Percentiles rank a stretch among this genome's conserved stretches.
These are phyloP conservation scores for Fusarium newnesense DNA, from an alignment of 2,329 filamentous ascomycete species.

Conservation along the genomic window DNA sequence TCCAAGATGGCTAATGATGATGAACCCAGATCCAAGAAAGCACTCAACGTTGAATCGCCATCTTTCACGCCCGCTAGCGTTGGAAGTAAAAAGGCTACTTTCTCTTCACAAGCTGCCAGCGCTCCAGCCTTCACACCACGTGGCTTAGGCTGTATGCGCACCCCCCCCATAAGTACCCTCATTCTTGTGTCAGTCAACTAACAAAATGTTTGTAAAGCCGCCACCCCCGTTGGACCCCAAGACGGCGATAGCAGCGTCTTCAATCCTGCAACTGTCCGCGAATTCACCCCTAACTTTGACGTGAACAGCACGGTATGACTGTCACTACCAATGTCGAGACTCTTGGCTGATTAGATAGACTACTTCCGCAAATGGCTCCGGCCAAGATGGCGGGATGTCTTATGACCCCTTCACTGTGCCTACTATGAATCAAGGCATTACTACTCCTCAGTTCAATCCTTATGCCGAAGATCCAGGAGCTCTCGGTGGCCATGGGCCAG, in stretches of 20 bases:
- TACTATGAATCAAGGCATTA: conserved; percentile 62
- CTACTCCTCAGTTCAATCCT: conserved; percentile 71
- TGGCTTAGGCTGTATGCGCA: conserved; percentile 56
- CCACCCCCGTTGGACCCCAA: conserved; percentile 53
- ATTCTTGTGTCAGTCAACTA: conserved; percentile 11
- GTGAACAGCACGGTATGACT: conserved; percentile 58
- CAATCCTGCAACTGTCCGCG: conserved; percentile 66
- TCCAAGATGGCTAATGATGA: conserved; percentile 28
- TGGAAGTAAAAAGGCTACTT: conserved; percentile 74
- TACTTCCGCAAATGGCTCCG: conserved; percentile 57
- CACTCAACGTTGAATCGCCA: conserved; percentile 94
- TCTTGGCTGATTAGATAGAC: conserved; percentile 44
- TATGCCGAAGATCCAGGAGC: conserved; percentile 78
- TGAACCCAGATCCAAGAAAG: conserved; percentile 68
- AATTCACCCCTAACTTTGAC: conserved; percentile 70
- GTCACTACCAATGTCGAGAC: not conserved
- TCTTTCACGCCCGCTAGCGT: conserved; percentile 82
- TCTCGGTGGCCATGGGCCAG: conserved; percentile 65
- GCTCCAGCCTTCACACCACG: conserved; percentile 87
- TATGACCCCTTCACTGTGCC: conserved; percentile 75
- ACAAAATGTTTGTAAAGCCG: conserved; percentile 40
- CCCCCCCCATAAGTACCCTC: not conserved
- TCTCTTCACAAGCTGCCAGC: conserved; percentile 90
- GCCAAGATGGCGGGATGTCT: conserved; percentile 54
- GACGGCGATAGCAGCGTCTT: conserved; percentile 59